These are phyloP conservation scores for Teratosphaeria destructans DNA, from an alignment of 2,329 filamentous ascomycete genomes.

Conservation along the genomic window DNA sequence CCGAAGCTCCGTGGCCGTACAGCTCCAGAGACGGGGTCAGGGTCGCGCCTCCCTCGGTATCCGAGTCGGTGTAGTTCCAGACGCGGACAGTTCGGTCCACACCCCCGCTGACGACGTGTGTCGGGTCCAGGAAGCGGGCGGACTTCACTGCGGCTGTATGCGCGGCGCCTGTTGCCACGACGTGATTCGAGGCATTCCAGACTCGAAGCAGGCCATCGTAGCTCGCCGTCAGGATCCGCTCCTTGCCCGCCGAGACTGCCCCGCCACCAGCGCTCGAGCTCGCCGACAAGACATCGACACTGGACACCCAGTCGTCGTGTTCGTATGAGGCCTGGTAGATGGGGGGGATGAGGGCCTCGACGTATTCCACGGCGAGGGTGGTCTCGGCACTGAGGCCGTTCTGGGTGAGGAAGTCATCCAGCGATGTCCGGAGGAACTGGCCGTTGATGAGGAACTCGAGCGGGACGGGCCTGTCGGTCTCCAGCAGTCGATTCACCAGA, in stretches of 20 bases:
- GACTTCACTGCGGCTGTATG: slow-evolving; percentile 69
- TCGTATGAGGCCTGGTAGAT: slow-evolving; percentile 84
- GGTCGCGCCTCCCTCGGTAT: slow-evolving; percentile 37
- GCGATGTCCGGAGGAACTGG: slow-evolving; percentile 74
- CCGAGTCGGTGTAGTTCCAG: slow-evolving; percentile 75
- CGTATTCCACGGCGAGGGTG: slow-evolving; percentile 82
- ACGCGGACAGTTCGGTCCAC: slow-evolving; percentile 77
- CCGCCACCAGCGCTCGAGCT: slow-evolving; percentile 49
- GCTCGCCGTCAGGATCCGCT: slow-evolving; percentile 76
- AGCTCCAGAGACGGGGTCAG: slow-evolving; percentile 70
- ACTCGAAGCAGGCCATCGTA: slow-evolving; percentile 83
- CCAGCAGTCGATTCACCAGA: slow-evolving; percentile 51
- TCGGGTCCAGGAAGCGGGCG: slow-evolving; percentile 71
- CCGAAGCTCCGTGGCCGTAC: slow-evolving; percentile 66
- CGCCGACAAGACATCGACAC: slow-evolving; percentile 67
- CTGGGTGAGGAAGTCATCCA: slow-evolving; percentile 79
- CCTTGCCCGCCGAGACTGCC: slow-evolving; percentile 39
- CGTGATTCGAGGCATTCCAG: slow-evolving; percentile 81
- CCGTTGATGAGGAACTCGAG: slow-evolving; percentile 96
- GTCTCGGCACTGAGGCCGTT: slow-evolving; percentile 85
- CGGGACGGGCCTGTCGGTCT: slow-evolving; percentile 54
- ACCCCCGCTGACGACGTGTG: slow-evolving; percentile 70
- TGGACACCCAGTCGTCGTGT: slow-evolving; percentile 94
- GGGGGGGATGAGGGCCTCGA: slow-evolving; percentile 81
- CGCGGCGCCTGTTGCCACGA: slow-evolving; percentile 65